Base-by-base conservation (phyloP, 2,329 filamentous ascomycete genomes). In the Scedosporium apiospermum region DNA sequence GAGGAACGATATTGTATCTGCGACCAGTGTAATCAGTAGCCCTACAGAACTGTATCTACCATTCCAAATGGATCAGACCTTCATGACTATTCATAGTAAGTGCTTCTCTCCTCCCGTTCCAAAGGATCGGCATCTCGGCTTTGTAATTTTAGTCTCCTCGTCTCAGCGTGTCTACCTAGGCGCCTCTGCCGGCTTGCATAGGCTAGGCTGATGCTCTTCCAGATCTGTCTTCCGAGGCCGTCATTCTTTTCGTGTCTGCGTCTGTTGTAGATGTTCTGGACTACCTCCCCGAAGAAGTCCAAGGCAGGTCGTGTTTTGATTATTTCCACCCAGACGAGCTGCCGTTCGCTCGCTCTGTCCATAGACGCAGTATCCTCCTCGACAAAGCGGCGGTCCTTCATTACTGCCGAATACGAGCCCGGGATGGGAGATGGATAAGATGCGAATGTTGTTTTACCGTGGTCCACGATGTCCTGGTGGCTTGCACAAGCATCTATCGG, bases 391-490 rank as follows among this genome's bases (percentile, higher is more conserved):
- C 91, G 3, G 89, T 93, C 18, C 79, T 96, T 64, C 87, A 90
- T 65, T 96, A 96, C 76, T 90, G 87, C 65, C 84, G 85, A 42
- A 84, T 96, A 65, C 82, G 80, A 68, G 84, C 88, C 63, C 85
- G 82, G 57, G 78, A 88, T 69, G 89, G 88, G 16, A 78, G 82
- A 62, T 96, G 88, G 86, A 78, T 93, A 46, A 86, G 84, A 65
- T 95, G 90, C 75, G 91, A 96, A 75, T 95, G 90, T 74, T 92
- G 91, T 73, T 96, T 96, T 72, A 95, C 91, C 4, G 81, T 96
- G 51, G 91, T 96, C 53, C 89, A 96, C 73, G 88, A 96, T 80
- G 90, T 95, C 23, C 79, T 96, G 74, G 90, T 96, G 58, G 90
- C 90, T 49, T 92, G 89, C 70, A 93, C 88, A 12, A 92, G 88